Evolutionary conservation across 345 rosid genomes (phyloP), one percentile per base, ranked within the genome.

Genomic region (Salix arbutifolia): DNA sequence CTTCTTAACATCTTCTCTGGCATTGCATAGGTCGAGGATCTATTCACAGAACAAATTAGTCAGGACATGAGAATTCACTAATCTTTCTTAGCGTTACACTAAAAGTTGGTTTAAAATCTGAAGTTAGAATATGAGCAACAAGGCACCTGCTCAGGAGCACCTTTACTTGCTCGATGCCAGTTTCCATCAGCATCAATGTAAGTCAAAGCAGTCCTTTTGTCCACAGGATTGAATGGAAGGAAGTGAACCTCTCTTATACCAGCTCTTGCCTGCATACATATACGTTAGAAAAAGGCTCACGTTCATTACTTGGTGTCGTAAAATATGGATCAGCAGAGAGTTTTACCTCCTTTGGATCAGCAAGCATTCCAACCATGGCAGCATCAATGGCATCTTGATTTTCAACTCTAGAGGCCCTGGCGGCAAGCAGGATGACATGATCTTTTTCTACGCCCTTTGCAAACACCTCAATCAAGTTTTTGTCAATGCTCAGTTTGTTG

Each of bases 131-230:
- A 38, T 4, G 8, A 53, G 30, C 12, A 69, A 50, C 5, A 61
- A 21, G 80, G 81, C 78, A 84, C 87, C 87, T 87, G 88, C 80
- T 87, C 90, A 4, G 90, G 90, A 62, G 90, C 90, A 87, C 90
- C 90, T 82, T 87, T 87, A 75, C 90, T 87, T 78, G 84, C 86
- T 71, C 90, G 80, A 84, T 87, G 90, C 90, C 90, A 87, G 82
- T 84, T 85, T 58, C 90, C 88, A 70, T 74, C 74, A 28, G 76
- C 38, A 56, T 87, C 90, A 74, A 87, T 82, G 74, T 87, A 87
- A 64, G 90, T 87, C 83, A 87, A 84, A 77, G 90, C 90, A 69
- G 90, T 87, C 75, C 90, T 85, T 77, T 87, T 87, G 81, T 87
- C 90, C 74, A 87, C 90, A 4, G 88, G 90, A 84, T 87, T 85